Base-by-base conservation (phyloP, 1,284 basidiomycete genomes). In the Ustilago curta region DNA sequence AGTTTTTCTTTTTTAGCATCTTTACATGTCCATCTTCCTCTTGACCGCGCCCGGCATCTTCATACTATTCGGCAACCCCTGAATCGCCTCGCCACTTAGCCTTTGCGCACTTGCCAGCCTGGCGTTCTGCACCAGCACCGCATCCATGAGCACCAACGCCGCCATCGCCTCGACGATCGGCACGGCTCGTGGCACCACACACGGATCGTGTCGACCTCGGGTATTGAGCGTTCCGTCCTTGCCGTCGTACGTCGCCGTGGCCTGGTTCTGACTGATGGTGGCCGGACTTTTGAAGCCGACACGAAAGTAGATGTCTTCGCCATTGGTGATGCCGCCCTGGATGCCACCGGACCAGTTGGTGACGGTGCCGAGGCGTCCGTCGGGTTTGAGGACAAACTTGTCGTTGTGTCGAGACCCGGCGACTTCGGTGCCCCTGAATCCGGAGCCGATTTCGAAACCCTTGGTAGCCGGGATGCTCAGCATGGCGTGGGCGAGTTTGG, bases 101-200 rank as follows among this genome's bases (percentile, higher is more conserved):
- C 63, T 55, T 4, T 39, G 19, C 2, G 78, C 76, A 2, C 78
- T 62, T 12, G 61, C 52, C 4, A 31, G 19, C n/a, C 83, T 63
- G 0, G 68, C 81, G 39, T 80, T 76, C 66, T 84, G 83, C 0
- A 71, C 76, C 31, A 84, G 52, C 2, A 84, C 53, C 12, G 80
- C 74, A 55, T 99, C 97, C 91, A 99, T 95, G 79, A 97, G 88
- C 68, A 97, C 95, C 47, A 99, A 88, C 21, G 92, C 91, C 0
- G 96, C 94, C 97, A 99, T 99, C 1, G 94, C 91, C 87, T 99
- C 97, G 31, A 99, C 95, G 81, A 99, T 99, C 44, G 97, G 95
- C 25, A 99, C 94, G 8, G 97, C 97, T 44, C 89, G 81, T 32
- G 97, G 96, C 8, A 99, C 95, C 49, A 99, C 97, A 84, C 97